These are phyloP conservation scores for Catharanthus roseus DNA, from an alignment of 257 asterid genomes.

Conservation along the genomic window DNA sequence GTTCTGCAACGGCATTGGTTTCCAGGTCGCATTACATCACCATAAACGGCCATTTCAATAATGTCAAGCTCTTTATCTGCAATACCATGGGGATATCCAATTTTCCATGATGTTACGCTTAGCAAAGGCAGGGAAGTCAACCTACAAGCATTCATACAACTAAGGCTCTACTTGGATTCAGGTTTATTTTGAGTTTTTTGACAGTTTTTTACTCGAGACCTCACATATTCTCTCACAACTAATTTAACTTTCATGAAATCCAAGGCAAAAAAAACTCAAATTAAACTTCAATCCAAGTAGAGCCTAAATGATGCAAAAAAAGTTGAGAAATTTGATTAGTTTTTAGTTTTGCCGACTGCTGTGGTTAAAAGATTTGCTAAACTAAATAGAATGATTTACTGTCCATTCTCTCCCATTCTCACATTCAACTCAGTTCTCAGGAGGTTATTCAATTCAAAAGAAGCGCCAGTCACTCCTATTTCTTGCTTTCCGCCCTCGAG, in stretches of 20 bases:
- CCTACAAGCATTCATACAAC: background rate
- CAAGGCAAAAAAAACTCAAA: too few relatives aligned
- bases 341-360: background rate
- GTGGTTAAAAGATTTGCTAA: background rate
- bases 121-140: background rate
- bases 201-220: too few relatives aligned
- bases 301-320: background rate
- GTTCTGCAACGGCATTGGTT: constrained; percentile 87
- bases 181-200: too few relatives aligned
- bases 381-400: background rate
- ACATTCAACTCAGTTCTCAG: background rate
- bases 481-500: background rate
- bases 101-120: background rate
- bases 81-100: constrained; percentile 5
- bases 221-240: too few relatives aligned
- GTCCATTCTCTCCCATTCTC: background rate
- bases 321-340: background rate
- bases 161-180: too few relatives aligned
- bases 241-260: too few relatives aligned
- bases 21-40: constrained; percentile 92
- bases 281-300: too few relatives aligned
- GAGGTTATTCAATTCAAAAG: background rate
- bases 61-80: constrained; percentile 82
- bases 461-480: background rate
- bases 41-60: constrained; percentile 90